These are phyloP conservation scores for Gaeumannomyces tritici DNA, from an alignment of 2,329 filamentous ascomycete species.

Conservation along the genomic window DNA sequence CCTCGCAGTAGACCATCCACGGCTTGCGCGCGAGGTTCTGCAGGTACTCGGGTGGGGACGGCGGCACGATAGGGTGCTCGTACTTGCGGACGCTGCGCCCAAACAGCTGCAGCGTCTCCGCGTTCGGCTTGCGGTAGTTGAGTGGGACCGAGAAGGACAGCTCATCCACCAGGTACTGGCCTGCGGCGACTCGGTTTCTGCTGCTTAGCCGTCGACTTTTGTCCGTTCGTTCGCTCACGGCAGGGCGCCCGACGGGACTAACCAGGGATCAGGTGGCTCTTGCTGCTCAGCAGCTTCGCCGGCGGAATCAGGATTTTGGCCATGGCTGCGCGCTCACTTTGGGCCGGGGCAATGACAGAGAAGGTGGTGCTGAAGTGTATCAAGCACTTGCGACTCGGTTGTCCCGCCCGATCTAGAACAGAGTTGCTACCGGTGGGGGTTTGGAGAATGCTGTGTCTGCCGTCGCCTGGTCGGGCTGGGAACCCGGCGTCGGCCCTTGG, in stretches of 20 bases:
- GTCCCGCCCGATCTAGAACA: neutral
- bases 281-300: constrained; percentile 24
- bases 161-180: constrained; percentile 67
- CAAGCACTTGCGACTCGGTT: neutral
- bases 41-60: constrained; percentile 8
- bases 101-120: constrained; percentile 63
- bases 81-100: constrained; percentile 31
- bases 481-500: neutral
- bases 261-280: constrained; percentile 29
- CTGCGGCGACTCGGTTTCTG: constrained; percentile 28
- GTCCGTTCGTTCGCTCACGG: neutral
- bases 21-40: constrained; percentile 30
- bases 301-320: neutral
- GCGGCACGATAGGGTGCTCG: constrained; percentile 4
- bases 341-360: neutral
- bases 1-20: constrained; percentile 68
- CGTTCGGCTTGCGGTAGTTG: constrained; percentile 57
- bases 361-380: neutral
- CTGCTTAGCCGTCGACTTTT: neutral
- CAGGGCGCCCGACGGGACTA: neutral
- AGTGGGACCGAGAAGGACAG: constrained; percentile 80
- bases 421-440: neutral
- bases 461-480: neutral
- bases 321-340: neutral
- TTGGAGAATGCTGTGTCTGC: neutral